A percentile compares a stretch with the other conserved stretches of the same genome.
These are phyloP conservation scores for Astrocystis sublimbata DNA, from an alignment of 495 filamentous ascomycete species.

Conservation along the genomic window DNA sequence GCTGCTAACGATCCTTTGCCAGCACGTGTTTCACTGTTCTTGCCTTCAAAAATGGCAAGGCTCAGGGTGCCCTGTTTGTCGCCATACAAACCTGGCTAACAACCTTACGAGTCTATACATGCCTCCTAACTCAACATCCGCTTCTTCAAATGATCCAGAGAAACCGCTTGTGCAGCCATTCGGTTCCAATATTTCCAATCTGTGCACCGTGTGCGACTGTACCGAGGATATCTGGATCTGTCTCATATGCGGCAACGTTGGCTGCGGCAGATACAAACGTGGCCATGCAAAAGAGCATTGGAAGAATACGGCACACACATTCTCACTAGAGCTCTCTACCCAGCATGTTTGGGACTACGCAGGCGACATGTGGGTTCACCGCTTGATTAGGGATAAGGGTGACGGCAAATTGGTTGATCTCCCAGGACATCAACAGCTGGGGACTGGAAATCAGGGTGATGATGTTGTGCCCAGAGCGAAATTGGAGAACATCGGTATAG, in stretches of 20 bases:
- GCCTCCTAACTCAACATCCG: constrained; percentile 20
- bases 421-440: constrained; percentile 45
- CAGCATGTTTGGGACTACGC: constrained; percentile 98
- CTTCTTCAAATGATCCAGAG: constrained; percentile 35
- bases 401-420: constrained; percentile 90
- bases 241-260: constrained; percentile 89
- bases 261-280: constrained; percentile 90
- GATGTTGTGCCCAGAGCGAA: constrained; percentile 89
- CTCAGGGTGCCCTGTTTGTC: constrained; percentile 89
- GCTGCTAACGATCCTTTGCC: constrained; percentile 91
- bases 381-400: constrained; percentile 86
- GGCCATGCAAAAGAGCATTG: constrained; percentile 95
- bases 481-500: constrained; percentile 85
- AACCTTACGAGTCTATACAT: constrained; percentile 26
- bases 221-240: constrained; percentile 88
- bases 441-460: constrained; percentile 32
- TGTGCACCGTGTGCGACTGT: constrained; percentile 74
- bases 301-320: constrained; percentile 83
- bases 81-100: constrained; percentile 63
- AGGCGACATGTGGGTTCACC: constrained; percentile 91
- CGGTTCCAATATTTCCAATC: constrained; percentile 46
- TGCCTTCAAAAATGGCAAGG: constrained; percentile 97
- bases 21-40: constrained; percentile 97
- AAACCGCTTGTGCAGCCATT: constrained; percentile 52
- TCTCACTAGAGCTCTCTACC: constrained; percentile 86